Percentiles rank a stretch among this genome's conserved stretches.
Conservation (phyloP, 169 alveolate genomes). For the Cryptosporidium canis region DNA sequence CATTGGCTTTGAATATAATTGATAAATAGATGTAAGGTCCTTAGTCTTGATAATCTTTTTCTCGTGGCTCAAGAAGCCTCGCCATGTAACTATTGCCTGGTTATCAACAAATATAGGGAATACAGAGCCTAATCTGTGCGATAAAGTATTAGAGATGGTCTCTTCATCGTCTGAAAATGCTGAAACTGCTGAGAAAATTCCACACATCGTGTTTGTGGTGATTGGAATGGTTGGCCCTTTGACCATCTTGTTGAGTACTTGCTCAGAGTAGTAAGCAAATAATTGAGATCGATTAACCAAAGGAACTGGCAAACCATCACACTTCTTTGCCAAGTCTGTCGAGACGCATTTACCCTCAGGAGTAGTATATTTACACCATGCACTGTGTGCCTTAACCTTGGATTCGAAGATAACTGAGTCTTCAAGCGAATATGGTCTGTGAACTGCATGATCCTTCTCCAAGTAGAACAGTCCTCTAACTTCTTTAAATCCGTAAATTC, state of each 20-base stretch:
- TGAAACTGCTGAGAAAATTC: conserved; percentile 2
- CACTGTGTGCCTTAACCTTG: conserved; percentile 20
- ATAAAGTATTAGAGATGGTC: not conserved
- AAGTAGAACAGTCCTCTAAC: conserved; percentile 18
- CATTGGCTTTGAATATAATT: conserved; percentile 16
- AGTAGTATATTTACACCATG: conserved; percentile 62
- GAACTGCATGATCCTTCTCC: conserved; percentile 51
- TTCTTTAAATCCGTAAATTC: not conserved
- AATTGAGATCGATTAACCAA: conserved; percentile 59
- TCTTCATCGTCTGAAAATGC: conserved; percentile 11
- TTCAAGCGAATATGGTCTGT: conserved; percentile 32
- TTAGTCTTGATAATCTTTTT: conserved; percentile 14
- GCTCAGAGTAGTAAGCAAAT: conserved; percentile 42
- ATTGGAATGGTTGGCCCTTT: conserved; percentile 53
- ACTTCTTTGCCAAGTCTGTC: conserved; percentile 41
- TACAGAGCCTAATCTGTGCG: conserved; percentile 18
- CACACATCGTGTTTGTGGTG: conserved; percentile 37
- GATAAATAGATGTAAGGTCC: not conserved
- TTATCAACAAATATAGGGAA: conserved; percentile 42
- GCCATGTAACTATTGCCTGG: conserved; percentile 13
- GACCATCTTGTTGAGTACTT: conserved; percentile 16
- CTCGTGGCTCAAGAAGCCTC: conserved; percentile 33
- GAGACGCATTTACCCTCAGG: conserved; percentile 67
- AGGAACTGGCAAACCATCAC: conserved; percentile 55
- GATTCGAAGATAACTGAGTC: conserved; percentile 32